Percentiles rank a stretch among this genome's conserved stretches.
phyloP scores from a whole-genome alignment of 73 alveolate species.

The Blepharisma japonicum region DNA sequence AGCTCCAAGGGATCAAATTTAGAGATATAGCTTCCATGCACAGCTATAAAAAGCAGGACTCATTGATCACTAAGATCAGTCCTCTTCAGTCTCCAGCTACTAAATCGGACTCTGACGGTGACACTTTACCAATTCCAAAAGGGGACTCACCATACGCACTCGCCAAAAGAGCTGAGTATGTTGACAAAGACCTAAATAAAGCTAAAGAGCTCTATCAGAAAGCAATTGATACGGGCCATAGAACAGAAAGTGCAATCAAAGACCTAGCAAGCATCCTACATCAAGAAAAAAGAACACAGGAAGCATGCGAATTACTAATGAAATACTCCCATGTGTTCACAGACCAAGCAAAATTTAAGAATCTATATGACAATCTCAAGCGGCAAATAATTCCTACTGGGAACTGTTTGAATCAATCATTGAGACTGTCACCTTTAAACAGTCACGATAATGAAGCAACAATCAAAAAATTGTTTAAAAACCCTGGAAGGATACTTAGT shows the following conservation, averaged over 20 bases:
- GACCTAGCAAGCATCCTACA: conserved; percentile 21
- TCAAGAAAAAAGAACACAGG: not conserved
- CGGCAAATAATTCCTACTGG: conserved; percentile 22
- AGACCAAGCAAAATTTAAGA: not conserved
- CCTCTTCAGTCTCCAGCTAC: too few relatives aligned
- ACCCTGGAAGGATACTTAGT: not conserved
- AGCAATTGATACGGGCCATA: conserved; percentile 3
- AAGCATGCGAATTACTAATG: not conserved
- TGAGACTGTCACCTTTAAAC: not conserved
- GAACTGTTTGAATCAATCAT: not conserved
- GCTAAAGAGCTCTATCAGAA: not conserved
- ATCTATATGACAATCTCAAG: not conserved
- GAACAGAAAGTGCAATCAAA: conserved; percentile 27
- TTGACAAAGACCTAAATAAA: not conserved
- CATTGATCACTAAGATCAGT: too few relatives aligned
- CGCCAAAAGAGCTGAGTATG: conserved; percentile 21
- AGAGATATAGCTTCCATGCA: too few relatives aligned
- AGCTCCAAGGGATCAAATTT: too few relatives aligned
- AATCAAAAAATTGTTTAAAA: not conserved
- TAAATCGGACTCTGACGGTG: too few relatives aligned
- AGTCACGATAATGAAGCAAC: not conserved
- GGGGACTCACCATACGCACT: not conserved
- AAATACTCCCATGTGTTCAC: not conserved
- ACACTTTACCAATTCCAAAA: not conserved
- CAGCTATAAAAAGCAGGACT: too few relatives aligned